Base-by-base conservation (phyloP, 345 rosid species). In the Citrus maxima region DNA sequence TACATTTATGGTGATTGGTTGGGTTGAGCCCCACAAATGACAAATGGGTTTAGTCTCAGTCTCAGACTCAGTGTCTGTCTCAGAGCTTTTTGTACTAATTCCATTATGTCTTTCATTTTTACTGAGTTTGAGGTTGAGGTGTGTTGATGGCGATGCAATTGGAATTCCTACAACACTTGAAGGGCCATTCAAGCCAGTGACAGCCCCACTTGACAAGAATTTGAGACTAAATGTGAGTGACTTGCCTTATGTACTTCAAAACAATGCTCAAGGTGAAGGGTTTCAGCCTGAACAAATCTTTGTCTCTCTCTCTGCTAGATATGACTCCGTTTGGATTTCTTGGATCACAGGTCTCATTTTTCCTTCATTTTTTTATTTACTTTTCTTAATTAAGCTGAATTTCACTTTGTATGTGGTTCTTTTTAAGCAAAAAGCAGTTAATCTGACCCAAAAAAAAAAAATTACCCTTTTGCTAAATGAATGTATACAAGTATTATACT, bases 101-200 rank as follows among this genome's bases (percentile, higher is more conserved):
- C 14, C 12, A 51, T 9, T 42, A 42, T 4, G 5, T 27, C 67
- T 74, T 64, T 56, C 68, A 49, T 2, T 70, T 73, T n/a, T 80
- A 25, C 30, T 77, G 78, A 61, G 70, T 49, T 80, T 70, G 42
- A 12, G 66, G 2, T 56, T 70, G 35, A 12, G 70, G 1, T 49
- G 49, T 63, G 80, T 76, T 62, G 64, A 49, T 73, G 85, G 80
- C 18, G 77, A 66, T 12, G 62, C 46, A 2, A 72, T 85, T 34
- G 62, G 61, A 4, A 72, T 86, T 34, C 88, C 88, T 35, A 85
- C 91, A 8, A 88, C 95, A n/a, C 88, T 90, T 10, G 90, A 90
- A 28, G 95, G 92, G 55, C 95, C 93, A 32, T 90, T 88, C 82
- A 75, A 78, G 80, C 92, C 95, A 0, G 89, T 87, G 30, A 87